These are phyloP conservation scores for Tolypocladium tropicale DNA, from an alignment of 2,329 filamentous ascomycete genomes.

Conservation along the genomic window DNA sequence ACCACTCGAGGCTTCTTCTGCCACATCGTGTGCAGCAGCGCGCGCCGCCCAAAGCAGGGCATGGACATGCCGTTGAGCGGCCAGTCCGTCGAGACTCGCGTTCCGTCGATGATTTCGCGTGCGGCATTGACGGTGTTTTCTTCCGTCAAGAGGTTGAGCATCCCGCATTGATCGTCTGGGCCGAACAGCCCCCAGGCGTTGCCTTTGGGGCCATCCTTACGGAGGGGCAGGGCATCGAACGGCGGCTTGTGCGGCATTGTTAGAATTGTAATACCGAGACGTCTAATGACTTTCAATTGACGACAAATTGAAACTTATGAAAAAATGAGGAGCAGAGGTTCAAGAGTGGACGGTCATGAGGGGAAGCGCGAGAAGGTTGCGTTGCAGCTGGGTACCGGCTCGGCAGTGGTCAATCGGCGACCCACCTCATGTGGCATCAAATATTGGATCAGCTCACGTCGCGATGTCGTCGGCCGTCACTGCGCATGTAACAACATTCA, in stretches of 20 bases:
- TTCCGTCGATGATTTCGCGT: constrained; percentile 17
- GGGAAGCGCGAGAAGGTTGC: not conserved
- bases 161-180: constrained; percentile 38
- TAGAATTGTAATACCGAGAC: not conserved
- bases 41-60: constrained; percentile 21
- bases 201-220: constrained; percentile 35
- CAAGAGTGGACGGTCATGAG: not conserved
- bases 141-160: constrained; percentile 41
- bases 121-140: constrained; percentile 13
- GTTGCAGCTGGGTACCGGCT: not conserved
- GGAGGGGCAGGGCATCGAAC: constrained; percentile 38
- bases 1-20: constrained; percentile 16
- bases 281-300: too few relatives aligned
- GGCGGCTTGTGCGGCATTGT: constrained; percentile 8
- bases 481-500: not conserved
- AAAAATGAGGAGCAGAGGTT: not conserved
- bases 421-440: not conserved
- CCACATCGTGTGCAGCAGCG: constrained; percentile 18
- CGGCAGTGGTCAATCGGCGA: not conserved
- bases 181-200: constrained; percentile 50
- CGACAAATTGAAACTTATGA: not conserved
- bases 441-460: not conserved
- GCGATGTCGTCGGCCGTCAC: not conserved
- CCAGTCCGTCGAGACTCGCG: constrained; percentile 23
- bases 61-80: constrained; percentile 18